Percentiles rank a stretch among this genome's conserved stretches.
Evolutionary conservation across 1,139 yeast genomes (phyloP).

Genomic region (Tardiomyces digboiensis): DNA sequence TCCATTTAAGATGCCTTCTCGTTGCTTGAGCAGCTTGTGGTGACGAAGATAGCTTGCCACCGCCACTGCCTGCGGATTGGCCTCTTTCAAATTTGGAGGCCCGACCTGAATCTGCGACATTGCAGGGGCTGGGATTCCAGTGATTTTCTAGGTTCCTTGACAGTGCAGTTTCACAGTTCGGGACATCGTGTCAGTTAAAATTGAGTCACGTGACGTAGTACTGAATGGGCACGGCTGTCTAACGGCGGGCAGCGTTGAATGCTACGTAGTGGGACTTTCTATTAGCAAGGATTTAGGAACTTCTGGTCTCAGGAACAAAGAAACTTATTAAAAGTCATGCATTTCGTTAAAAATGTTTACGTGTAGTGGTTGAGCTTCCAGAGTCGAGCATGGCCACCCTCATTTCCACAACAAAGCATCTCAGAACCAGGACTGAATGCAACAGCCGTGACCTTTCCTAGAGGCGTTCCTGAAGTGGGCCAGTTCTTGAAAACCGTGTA

Average conservation of each 20-base stretch:
- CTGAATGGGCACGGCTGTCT: no score
- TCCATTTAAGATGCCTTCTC: slow-evolving; percentile 69
- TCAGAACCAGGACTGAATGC: slow-evolving; percentile 76
- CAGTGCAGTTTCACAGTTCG: neutral
- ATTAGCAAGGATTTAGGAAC: no score
- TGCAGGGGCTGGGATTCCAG: no score
- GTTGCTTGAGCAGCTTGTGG: slow-evolving; percentile 56
- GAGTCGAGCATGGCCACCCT: slow-evolving; percentile 79
- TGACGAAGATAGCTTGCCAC: slow-evolving; percentile 66
- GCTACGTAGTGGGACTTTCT: no score
- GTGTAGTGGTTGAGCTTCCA: slow-evolving; percentile 80
- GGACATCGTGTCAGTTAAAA: neutral
- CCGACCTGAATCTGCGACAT: slow-evolving; percentile 13
- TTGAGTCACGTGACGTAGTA: neutral
- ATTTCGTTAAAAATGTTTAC: no score
- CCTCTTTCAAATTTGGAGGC: slow-evolving; percentile 26
- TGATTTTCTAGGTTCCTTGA: no score
- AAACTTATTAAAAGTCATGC: no score
- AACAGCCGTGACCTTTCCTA: slow-evolving; percentile 84
- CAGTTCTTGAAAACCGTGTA: slow-evolving; percentile 86
- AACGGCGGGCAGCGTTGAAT: no score
- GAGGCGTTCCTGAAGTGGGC: slow-evolving; percentile 97
- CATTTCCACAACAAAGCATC: slow-evolving; percentile 84
- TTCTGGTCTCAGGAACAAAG: no score
- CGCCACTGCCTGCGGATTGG: slow-evolving; percentile 40